These are phyloP conservation scores for Phytophthora macrochlamydospora DNA, from an alignment of 352 stramenopile genomes.

Conservation along the genomic window DNA sequence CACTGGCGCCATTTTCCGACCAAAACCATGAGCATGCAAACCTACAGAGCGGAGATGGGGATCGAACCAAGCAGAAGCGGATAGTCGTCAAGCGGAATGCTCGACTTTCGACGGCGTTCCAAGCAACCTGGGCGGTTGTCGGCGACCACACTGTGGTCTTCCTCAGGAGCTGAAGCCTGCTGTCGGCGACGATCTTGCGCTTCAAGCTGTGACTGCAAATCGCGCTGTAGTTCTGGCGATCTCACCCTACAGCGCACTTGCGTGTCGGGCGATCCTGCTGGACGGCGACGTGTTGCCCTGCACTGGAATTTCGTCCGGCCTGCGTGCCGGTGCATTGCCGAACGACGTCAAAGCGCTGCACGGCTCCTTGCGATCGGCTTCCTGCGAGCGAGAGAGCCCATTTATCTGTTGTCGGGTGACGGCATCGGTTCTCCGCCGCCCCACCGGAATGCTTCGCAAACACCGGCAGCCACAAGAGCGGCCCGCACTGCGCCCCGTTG, in stretches of 20 bases:
- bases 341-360: neutral
- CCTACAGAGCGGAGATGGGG: neutral
- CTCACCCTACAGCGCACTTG: constrained; percentile 18
- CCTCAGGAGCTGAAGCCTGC: neutral
- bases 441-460: constrained; percentile 17
- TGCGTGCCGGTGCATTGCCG: constrained; percentile 4
- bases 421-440: neutral
- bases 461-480: constrained; percentile 5
- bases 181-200: constrained; percentile 22
- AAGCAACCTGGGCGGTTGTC: neutral
- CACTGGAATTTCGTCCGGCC: neutral
- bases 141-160: neutral
- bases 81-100: neutral
- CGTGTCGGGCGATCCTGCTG: constrained; percentile 12
- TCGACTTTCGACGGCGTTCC: neutral
- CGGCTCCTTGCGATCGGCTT: neutral
- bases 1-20: constrained; percentile 17
- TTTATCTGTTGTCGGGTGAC: neutral
- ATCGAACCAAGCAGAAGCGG: neutral
- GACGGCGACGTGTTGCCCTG: neutral
- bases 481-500: neutral
- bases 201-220: constrained; percentile 38
- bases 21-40: constrained; percentile 34
- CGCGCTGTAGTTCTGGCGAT: constrained; percentile 12
- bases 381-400: neutral